These are phyloP conservation scores for Suzukiozyma palmioleophila DNA, from an alignment of 1,139 yeast species.

Conservation along the genomic window DNA sequence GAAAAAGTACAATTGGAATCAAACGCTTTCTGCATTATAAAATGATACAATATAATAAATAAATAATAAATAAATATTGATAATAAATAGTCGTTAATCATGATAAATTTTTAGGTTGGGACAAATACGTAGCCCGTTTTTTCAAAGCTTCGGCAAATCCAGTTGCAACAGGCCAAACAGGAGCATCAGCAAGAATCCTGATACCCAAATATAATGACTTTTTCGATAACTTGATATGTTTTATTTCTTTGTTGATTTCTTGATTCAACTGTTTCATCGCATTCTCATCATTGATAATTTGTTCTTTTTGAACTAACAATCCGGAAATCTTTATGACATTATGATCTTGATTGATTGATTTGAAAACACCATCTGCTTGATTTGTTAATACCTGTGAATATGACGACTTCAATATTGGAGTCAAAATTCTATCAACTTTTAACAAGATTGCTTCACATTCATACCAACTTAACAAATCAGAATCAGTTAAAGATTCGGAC, in stretches of 20 bases:
- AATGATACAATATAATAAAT: neutral
- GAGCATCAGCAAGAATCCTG: slow-evolving; percentile 72
- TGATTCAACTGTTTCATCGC: slow-evolving; percentile 8
- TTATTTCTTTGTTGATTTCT: slow-evolving; percentile 31
- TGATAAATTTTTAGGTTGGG: slow-evolving; percentile 3
- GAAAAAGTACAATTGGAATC: neutral
- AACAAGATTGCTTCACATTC: slow-evolving; percentile 47
- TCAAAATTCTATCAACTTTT: slow-evolving; percentile 48
- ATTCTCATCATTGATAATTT: slow-evolving; percentile 4
- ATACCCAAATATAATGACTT: slow-evolving; percentile 64
- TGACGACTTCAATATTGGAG: slow-evolving; percentile 25
- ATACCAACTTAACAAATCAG: slow-evolving; percentile 48
- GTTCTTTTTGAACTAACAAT: slow-evolving; percentile 9
- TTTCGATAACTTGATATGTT: slow-evolving; percentile 46
- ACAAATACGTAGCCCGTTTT: slow-evolving; percentile 50
- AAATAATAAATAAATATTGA: neutral
- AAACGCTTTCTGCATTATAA: neutral
- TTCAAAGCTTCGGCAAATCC: slow-evolving; percentile 74
- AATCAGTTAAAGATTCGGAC: slow-evolving; percentile 28
- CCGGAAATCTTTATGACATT: slow-evolving; percentile 6
- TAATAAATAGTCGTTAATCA: slow-evolving; percentile 1
- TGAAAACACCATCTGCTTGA: slow-evolving; percentile 54
- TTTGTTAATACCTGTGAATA: slow-evolving; percentile 53
- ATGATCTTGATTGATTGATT: slow-evolving; percentile 13
- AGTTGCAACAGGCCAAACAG: slow-evolving; percentile 77